Evolutionary conservation across 257 asterid species (phyloP).

Genomic region (Perilla frutescens): DNA sequence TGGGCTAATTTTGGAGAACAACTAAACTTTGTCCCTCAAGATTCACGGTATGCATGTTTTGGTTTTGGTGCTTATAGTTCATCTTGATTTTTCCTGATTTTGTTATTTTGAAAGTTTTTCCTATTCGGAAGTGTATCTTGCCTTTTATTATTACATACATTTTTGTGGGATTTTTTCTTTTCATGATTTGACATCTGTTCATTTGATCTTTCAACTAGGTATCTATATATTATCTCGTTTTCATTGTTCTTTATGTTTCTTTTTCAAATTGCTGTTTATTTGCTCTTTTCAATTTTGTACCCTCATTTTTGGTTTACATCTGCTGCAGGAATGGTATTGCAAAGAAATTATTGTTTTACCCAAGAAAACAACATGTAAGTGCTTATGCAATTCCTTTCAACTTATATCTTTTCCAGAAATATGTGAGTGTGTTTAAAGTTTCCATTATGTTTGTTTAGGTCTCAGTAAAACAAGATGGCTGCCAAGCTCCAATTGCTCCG

Average conservation of each 20-base stretch:
- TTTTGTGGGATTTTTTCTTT: conserved; percentile 23
- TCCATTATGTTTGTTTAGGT: conserved; percentile 57
- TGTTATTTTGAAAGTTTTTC: background rate
- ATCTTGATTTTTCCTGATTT: conserved; percentile 27
- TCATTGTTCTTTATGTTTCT: conserved; percentile 18
- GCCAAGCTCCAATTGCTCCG: conserved; percentile 79
- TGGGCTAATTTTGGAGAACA: conserved; percentile 81
- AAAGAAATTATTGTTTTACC: conserved; percentile 77
- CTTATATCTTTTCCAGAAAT: conserved; percentile 13
- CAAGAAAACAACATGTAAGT: conserved; percentile 78
- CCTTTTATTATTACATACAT: conserved; percentile 3
- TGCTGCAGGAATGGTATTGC: conserved; percentile 68
- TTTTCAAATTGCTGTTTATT: conserved; percentile 3
- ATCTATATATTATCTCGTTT: conserved; percentile 10
- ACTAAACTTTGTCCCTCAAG: conserved; percentile 75
- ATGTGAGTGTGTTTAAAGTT: conserved; percentile 28
- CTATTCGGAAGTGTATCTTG: conserved; percentile 4
- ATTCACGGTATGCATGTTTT: conserved; percentile 61
- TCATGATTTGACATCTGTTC: background rate
- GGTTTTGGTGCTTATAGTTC: conserved; percentile 30
- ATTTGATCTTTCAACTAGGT: conserved; percentile 15
- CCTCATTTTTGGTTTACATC: conserved; percentile 35
- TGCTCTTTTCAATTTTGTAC: conserved; percentile 30
- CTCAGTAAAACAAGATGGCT: conserved; percentile 69
- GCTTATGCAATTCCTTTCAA: conserved; percentile 34